Evolutionary conservation across 495 filamentous ascomycete genomes (phyloP).

Genomic region (Glonium stellatum): DNA sequence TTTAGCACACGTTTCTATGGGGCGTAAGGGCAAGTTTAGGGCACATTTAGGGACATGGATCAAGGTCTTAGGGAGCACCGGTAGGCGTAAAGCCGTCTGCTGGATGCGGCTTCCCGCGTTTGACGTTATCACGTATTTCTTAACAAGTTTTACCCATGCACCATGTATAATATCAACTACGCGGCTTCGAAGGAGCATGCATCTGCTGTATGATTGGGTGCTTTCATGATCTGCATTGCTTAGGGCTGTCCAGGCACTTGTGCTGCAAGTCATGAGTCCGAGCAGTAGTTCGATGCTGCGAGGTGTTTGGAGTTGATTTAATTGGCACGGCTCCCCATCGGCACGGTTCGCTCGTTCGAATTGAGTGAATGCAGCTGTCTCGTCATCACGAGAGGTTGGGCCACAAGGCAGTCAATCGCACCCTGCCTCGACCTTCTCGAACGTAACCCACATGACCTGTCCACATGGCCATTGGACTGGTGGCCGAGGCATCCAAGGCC

Average conservation of each 20-base stretch:
- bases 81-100: not conserved
- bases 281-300: not conserved
- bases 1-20: not conserved
- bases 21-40: not conserved
- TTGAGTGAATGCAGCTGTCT: too few relatives aligned
- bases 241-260: not conserved
- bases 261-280: not conserved
- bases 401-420: too few relatives aligned
- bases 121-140: not conserved
- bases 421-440: too few relatives aligned
- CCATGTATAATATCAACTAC: not conserved
- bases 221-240: not conserved
- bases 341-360: too few relatives aligned
- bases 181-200: not conserved
- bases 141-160: not conserved
- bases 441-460: too few relatives aligned
- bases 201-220: too few relatives aligned
- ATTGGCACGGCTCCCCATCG: too few relatives aligned
- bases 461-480: too few relatives aligned
- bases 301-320: too few relatives aligned
- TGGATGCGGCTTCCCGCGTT: not conserved
- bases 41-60: not conserved
- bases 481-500: too few relatives aligned
- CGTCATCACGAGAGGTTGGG: too few relatives aligned
- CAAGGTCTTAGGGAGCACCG: not conserved